These are phyloP conservation scores for Solanum lycopersicoides DNA, from an alignment of 257 asterid species.

Conservation along the genomic window DNA sequence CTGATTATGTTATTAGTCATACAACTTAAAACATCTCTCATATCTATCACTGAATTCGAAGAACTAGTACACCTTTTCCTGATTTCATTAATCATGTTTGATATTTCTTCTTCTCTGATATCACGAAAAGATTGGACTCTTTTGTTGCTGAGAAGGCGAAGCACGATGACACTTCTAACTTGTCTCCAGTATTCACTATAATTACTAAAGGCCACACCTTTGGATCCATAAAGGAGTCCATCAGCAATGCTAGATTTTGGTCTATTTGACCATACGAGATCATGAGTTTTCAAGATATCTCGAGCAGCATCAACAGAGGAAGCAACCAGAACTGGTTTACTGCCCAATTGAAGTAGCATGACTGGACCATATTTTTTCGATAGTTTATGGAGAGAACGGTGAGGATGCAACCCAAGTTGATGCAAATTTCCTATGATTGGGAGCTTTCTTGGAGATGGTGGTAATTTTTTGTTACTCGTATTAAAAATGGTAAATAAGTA, in stretches of 20 bases:
- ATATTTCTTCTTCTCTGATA: slow-evolving; percentile 1
- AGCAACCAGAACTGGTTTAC: slow-evolving; percentile 5
- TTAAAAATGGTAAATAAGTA: background rate
- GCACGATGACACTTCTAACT: background rate
- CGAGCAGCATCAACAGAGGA: slow-evolving; percentile 26
- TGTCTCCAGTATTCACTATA: slow-evolving; percentile 12
- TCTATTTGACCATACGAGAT: slow-evolving; percentile 10
- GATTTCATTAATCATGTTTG: background rate
- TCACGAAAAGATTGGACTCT: background rate
- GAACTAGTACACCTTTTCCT: background rate
- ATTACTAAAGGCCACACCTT: background rate
- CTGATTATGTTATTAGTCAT: slow-evolving; percentile 25
- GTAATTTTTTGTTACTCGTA: background rate
- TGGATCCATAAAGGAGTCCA: background rate
- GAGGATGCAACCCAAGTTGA: slow-evolving; percentile 21
- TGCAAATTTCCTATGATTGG: slow-evolving; percentile 37
- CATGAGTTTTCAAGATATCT: slow-evolving; percentile 38
- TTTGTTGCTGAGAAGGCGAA: slow-evolving; percentile 3
- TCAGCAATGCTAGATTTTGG: background rate
- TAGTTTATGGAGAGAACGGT: slow-evolving; percentile 14
- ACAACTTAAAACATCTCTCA: slow-evolving; percentile 9
- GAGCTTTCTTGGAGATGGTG: slow-evolving; percentile 37
- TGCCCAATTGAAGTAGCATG: slow-evolving; percentile 35
- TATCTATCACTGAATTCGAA: slow-evolving; percentile 4
- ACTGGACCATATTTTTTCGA: slow-evolving; percentile 24